Base-by-base conservation (phyloP, 192 early-diverging fungal genomes). In the Coemansia sp. region DNA sequence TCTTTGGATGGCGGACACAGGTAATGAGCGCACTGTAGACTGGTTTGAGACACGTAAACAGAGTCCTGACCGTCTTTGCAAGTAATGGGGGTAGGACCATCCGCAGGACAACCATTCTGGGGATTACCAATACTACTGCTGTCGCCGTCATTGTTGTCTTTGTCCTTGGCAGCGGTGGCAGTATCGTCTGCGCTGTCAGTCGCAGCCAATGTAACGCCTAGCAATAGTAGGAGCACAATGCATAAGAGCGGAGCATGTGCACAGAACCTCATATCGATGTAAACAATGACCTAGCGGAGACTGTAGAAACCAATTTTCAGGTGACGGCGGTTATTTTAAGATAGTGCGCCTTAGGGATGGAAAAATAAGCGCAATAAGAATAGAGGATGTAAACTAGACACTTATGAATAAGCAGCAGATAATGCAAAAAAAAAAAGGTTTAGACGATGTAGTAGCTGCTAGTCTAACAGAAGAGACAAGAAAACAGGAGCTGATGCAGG, bases 1-100 rank as follows among this genome's bases (percentile, higher is more conserved):
- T 25, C 34, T 16, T 18, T 47, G 41, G 32, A 22, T 2, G 56
- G 14, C 7, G 24, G 32, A 58, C 77, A 80, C 31, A 54, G 48
- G 41, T 74, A 80, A 49, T 80, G 71, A 4, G 77, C 71, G 32
- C 77, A 80, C 26, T 74, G 22, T 10, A 63, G 14, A 49, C 64
- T 67, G 64, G 7, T 74, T 16, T 70, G 64, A 21, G 71, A 30
- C 24, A 74, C 64, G 65, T 80, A 80, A 16, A 48, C 26, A 4
- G 68, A 24, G 3, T 25, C 18, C 52, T 71, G 60, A 24, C 77
- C 77, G 18, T 54, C 52, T 21, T 62, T 49, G 58, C 77, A 80
- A 19, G 63, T 53, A 47, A 72, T 51, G 54, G 58, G 32, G 7
- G 21, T n/a, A 8, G 67, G 70, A 10, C 49, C 60, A 19, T 32